These are phyloP conservation scores for Hemileccinum impolitum DNA, from an alignment of 768 basidiomycete species.

Conservation along the genomic window DNA sequence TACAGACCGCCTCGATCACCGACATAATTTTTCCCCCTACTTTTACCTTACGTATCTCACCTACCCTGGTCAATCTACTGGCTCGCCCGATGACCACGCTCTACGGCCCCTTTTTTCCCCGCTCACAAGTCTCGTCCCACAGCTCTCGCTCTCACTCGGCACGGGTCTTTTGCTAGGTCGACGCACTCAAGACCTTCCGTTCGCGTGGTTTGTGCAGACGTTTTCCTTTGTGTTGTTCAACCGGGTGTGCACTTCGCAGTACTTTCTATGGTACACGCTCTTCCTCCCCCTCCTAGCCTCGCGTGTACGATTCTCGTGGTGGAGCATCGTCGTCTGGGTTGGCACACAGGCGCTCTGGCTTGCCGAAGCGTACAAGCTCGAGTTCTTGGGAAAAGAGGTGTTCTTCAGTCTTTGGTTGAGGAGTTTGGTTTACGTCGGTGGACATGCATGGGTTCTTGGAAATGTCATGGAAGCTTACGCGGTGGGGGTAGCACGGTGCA, in stretches of 20 bases:
- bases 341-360: conserved; percentile 87
- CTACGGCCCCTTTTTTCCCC: conserved; percentile 59
- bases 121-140: conserved; percentile 79
- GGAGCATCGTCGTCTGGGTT: conserved; percentile 61
- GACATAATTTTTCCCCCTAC: conserved; percentile 98
- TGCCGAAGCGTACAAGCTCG: conserved; percentile 83
- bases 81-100: conserved; percentile 10
- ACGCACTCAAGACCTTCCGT: conserved; percentile 57
- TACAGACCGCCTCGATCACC: conserved; percentile 84
- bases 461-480: conserved; percentile 54
- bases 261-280: conserved; percentile 95
- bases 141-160: conserved; percentile 68
- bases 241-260: conserved; percentile 98
- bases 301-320: conserved; percentile 49
- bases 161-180: conserved; percentile 72
- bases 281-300: conserved; percentile 83
- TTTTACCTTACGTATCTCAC: conserved; percentile 94
- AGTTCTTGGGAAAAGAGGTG: conserved; percentile 77
- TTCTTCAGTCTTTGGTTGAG: conserved; percentile 76
- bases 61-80: conserved; percentile 45
- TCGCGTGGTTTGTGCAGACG: conserved; percentile 93
- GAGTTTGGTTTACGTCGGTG: conserved; percentile 67
- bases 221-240: conserved; percentile 92
- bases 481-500: background rate
- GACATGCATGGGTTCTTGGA: conserved; percentile 78